These are phyloP conservation scores for Nepenthes alata DNA, from an alignment of 179 eudicot species.

Conservation along the genomic window DNA sequence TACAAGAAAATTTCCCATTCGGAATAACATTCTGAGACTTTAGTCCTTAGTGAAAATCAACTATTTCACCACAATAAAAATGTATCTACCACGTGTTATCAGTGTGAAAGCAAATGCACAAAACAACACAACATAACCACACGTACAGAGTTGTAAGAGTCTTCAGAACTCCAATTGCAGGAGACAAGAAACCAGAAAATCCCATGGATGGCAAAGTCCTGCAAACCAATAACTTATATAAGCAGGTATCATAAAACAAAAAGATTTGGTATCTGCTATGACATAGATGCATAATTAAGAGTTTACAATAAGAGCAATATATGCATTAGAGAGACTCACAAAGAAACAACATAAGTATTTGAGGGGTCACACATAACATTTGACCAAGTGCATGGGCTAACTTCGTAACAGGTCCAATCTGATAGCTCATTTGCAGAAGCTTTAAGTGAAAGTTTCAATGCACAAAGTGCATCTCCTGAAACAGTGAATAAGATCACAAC, in stretches of 20 bases:
- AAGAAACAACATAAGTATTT: constrained; percentile 33
- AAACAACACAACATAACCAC: constrained; percentile 5
- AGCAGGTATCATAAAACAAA: constrained; percentile 2
- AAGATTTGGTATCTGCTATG: not conserved
- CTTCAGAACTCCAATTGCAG: constrained; percentile 46
- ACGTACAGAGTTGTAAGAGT: constrained; percentile 68
- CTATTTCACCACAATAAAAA: no score
- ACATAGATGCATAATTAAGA: constrained; percentile 5
- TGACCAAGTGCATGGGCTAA: constrained; percentile 93
- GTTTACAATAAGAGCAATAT: not conserved
- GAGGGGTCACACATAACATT: constrained; percentile 51
- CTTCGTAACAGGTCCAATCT: constrained; percentile 67
- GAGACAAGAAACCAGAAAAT: constrained; percentile 57
- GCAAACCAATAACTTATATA: constrained; percentile 14
- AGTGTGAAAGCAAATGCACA: not conserved
- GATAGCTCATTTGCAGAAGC: constrained; percentile 57
- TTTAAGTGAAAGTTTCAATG: constrained; percentile 49
- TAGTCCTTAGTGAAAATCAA: no score
- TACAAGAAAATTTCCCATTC: no score
- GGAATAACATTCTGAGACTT: no score
- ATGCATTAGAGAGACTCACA: constrained; percentile 38
- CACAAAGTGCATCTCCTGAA: constrained; percentile 63
- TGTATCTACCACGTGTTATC: no score
- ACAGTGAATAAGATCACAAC: constrained; percentile 3
- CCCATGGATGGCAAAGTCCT: constrained; percentile 77